Evolutionary conservation across 495 filamentous ascomycete species (phyloP).

Genomic region (Penicillium arizonense): DNA sequence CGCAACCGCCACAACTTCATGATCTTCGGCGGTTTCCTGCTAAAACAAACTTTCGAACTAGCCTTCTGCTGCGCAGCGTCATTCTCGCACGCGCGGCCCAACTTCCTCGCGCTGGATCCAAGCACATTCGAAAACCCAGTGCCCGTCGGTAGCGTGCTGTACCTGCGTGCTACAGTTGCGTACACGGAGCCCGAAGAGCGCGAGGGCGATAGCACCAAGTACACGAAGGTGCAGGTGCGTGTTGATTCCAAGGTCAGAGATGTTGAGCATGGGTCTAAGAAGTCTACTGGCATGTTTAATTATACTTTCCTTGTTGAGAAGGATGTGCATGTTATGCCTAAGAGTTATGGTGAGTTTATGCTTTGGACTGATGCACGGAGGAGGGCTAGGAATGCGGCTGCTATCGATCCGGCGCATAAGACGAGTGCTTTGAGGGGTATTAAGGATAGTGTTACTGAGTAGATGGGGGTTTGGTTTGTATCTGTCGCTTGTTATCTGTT

Average conservation of each 20-base stretch:
- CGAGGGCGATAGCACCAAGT: slow-evolving; percentile 37
- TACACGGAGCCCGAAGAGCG: slow-evolving; percentile 67
- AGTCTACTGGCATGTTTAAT: slow-evolving; percentile 79
- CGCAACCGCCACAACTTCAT: slow-evolving; percentile 85
- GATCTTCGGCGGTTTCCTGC: slow-evolving; percentile 85
- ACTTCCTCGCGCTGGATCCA: slow-evolving; percentile 75
- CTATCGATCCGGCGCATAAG: slow-evolving; percentile 33
- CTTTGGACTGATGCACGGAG: slow-evolving; percentile 73
- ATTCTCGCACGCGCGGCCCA: slow-evolving; percentile 71
- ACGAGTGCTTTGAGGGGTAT: slow-evolving; percentile 37
- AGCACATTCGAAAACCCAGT: slow-evolving; percentile 83
- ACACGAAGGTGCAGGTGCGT: slow-evolving; percentile 70
- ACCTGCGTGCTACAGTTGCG: slow-evolving; percentile 72
- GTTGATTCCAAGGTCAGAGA: slow-evolving; percentile 76
- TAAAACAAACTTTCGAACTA: slow-evolving; percentile 81
- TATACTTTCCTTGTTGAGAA: slow-evolving; percentile 79
- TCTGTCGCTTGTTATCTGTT: background rate
- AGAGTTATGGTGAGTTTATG: slow-evolving; percentile 76
- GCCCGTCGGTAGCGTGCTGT: slow-evolving; percentile 79
- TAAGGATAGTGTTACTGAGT: slow-evolving; percentile 49
- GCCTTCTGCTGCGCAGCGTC: slow-evolving; percentile 87
- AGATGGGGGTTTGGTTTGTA: slow-evolving; percentile 7
- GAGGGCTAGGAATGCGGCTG: slow-evolving; percentile 49
- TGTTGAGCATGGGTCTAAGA: slow-evolving; percentile 72
- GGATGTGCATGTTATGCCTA: slow-evolving; percentile 72